Conservation (phyloP, 148 eudicot genomes). For the Arbutus unedo region DNA sequence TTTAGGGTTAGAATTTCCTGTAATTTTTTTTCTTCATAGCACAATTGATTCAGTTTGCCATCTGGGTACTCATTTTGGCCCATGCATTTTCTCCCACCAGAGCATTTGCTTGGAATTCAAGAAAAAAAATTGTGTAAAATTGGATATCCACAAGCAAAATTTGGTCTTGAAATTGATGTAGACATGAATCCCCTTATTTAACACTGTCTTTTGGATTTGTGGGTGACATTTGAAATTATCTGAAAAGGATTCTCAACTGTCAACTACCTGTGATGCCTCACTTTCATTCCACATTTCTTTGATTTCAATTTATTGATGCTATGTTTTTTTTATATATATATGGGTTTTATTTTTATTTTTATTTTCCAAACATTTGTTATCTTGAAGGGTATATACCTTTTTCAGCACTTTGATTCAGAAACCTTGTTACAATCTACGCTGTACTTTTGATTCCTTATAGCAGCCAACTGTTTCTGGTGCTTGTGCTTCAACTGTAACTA, state of each 20-base stretch:
- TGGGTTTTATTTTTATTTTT: background rate
- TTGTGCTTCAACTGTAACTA: too few species aligned
- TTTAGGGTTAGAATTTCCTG: conserved; percentile 11
- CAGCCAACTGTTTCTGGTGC: too few species aligned
- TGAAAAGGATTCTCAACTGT: background rate
- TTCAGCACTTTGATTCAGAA: background rate
- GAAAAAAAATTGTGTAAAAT: conserved; percentile 12
- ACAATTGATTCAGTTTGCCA: conserved; percentile 28
- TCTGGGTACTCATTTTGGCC: conserved; percentile 25
- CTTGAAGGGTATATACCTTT: background rate
- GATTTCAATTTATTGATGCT: too few species aligned
- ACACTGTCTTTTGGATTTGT: background rate
- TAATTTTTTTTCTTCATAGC: conserved; percentile 11
- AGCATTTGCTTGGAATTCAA: conserved; percentile 14
- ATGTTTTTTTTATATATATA: background rate
- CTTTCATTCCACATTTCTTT: background rate
- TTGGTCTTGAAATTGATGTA: background rate
- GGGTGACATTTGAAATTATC: background rate
- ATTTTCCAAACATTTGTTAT: background rate
- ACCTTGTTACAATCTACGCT: background rate
- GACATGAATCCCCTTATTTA: background rate
- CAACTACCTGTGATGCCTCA: background rate
- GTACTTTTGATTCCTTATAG: background rate
- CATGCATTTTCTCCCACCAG: conserved; percentile 13
- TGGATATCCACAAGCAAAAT: conserved; percentile 11